Evolutionary conservation across 768 basidiomycete genomes (phyloP).

Genomic region (Obba rivulosa): DNA sequence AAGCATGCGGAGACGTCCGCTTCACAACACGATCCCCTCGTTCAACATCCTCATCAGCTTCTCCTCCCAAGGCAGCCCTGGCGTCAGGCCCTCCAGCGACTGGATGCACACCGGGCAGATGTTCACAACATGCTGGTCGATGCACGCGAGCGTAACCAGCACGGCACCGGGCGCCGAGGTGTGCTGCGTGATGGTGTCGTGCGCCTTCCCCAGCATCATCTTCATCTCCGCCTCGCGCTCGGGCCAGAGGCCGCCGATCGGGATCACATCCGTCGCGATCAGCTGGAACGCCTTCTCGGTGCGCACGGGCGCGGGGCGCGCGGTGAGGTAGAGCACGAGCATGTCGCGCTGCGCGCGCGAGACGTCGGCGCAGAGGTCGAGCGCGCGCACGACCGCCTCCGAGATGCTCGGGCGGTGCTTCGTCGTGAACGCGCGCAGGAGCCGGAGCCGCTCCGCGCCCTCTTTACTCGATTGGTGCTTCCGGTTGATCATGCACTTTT

Average conservation of each 20-base stretch:
- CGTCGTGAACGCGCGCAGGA: slow-evolving; percentile 13
- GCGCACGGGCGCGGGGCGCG: slow-evolving; percentile 7
- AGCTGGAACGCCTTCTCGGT: slow-evolving; percentile 11
- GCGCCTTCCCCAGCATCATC: slow-evolving; percentile 5
- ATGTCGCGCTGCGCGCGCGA: slow-evolving; percentile 5
- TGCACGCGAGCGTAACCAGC: background rate
- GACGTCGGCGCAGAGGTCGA: slow-evolving; percentile 8
- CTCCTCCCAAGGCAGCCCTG: slow-evolving; percentile 1
- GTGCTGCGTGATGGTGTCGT: background rate
- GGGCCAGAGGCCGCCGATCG: slow-evolving; percentile 5
- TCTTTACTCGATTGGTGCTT: background rate
- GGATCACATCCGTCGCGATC: slow-evolving; percentile 9
- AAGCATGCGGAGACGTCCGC: background rate
- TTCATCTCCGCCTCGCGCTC: slow-evolving; percentile 13
- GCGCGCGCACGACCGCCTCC: slow-evolving; percentile 10
- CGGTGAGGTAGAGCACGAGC: slow-evolving; percentile 9
- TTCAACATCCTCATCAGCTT: background rate
- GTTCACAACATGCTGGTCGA: background rate
- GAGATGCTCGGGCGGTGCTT: slow-evolving; percentile 16
- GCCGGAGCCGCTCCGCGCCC: slow-evolving; percentile 4
- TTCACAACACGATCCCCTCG: slow-evolving; percentile 1
- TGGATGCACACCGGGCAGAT: slow-evolving; percentile 1
- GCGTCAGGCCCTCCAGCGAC: background rate
- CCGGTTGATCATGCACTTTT: slow-evolving; percentile 11
- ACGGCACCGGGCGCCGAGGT: background rate